Evolutionary conservation across 2,329 filamentous ascomycete species (phyloP), one percentile per base, ranked within the genome.

Genomic region (Hymenoscyphus occultus): DNA sequence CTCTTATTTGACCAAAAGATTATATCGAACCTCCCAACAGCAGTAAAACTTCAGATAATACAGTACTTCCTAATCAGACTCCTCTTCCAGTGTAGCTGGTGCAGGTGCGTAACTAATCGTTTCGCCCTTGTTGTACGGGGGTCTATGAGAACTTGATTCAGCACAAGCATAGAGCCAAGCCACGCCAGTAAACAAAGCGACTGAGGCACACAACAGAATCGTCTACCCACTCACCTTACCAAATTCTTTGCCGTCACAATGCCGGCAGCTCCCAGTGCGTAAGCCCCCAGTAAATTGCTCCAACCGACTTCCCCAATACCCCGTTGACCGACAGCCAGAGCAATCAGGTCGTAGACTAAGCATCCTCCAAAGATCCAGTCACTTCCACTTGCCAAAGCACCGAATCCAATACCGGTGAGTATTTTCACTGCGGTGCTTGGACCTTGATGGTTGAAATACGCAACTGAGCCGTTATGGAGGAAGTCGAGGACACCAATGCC

Each of bases 321-420:
- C 7, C 77, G 77, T 74, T 87, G 85, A 0, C 85, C 85, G 0
- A 84, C 80, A 39, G 78, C 77, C 67, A 87, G 70, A 7, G 81
- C 84, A 14, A 86, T 76, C 19, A 87, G 76, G 72, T 87, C 83
- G 71, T 86, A 87, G 0, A 84, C 84, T 66, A 87, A 72, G 70
- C 85, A 86, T 0, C 80, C 82, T 0, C 84, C 85, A 60, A 87
- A 83, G 61, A 87, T 85, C 84, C 84, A 86, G 71, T 87, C 85
- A 69, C 83, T 85, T 42, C 74, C 69, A 10, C 78, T 78, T 1
- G 81, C 82, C 16, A 80, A 74, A 0, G 80, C 75, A 0, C 79
- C 83, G 65, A 86, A 87, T 0, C 81, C 83, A 0, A 85, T 69
- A 0, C 81, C 84, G 0, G 85, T 87, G 10, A 82, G 70, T 0